Evolutionary conservation across 179 eudicot genomes (phyloP).

Genomic region (Gypsophila paniculata): DNA sequence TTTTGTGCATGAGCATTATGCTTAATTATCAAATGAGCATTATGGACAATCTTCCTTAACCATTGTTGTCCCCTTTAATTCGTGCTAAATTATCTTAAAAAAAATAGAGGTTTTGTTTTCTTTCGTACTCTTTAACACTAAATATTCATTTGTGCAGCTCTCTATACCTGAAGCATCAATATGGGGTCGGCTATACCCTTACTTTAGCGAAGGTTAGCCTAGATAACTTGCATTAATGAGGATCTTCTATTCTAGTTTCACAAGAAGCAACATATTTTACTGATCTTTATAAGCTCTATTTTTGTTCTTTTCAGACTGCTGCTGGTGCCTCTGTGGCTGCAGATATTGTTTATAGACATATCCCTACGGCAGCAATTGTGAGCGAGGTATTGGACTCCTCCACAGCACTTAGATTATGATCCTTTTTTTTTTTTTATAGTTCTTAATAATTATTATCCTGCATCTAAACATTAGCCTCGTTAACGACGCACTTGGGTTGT

Average conservation of each 20-base stretch:
- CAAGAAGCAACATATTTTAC: neutral
- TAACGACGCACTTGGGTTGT: neutral
- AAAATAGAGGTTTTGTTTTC: neutral
- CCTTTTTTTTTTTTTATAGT: no score
- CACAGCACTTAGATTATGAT: neutral
- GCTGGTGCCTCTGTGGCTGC: slow-evolving; percentile 79
- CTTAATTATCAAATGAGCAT: neutral
- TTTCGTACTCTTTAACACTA: slow-evolving; percentile 16
- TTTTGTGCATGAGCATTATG: neutral
- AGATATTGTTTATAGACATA: slow-evolving; percentile 77
- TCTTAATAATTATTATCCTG: neutral
- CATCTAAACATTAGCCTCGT: slow-evolving; percentile 3
- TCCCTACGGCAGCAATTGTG: slow-evolving; percentile 86
- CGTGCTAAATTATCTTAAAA: neutral
- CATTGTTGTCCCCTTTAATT: neutral
- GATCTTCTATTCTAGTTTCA: slow-evolving; percentile 13
- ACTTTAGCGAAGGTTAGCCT: slow-evolving; percentile 80
- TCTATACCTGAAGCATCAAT: slow-evolving; percentile 89
- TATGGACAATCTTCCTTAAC: neutral
- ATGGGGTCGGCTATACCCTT: slow-evolving; percentile 99
- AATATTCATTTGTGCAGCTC: slow-evolving; percentile 49
- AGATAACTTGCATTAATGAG: neutral
- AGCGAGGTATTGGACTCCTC: slow-evolving; percentile 61
- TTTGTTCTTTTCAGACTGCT: slow-evolving; percentile 48
- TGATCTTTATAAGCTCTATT: slow-evolving; percentile 17